Evolutionary conservation across 1,284 basidiomycete genomes (phyloP), one percentile per base, ranked within the genome.

Genomic region (Cryptococcus sp.): DNA sequence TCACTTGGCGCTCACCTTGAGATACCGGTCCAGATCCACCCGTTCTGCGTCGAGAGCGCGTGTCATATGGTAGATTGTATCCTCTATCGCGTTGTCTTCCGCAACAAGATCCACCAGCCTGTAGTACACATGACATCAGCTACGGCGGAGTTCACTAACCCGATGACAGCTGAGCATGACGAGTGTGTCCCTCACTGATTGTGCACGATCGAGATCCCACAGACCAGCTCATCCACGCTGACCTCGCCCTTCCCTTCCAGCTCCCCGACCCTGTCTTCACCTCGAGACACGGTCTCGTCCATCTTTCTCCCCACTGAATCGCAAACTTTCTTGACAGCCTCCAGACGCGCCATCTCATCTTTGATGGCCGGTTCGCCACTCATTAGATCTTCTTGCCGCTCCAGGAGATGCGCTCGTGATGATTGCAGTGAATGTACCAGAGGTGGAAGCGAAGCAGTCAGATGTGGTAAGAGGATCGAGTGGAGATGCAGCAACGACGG

Each of bases 31-130:
- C 59, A 96, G 84, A 81, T 97, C 93, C 64, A 96, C 88, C 56
- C 91, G 85, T 10, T 95, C 94, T 47, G 89, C 84, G 72, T 95
- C 95, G 64, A 99, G 82, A 3, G 93, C 95, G 57, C 94, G 86
- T 57, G 94, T 92, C 53, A 99, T 84, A 75, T 99, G 94, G 80
- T 98, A 99, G 60, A 98, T 89, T 25, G 95, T 95, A 78, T 99
- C 96, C 77, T 97, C 93, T 69, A 99, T 92, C 0, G 95, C 93
- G 69, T 94, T 93, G 77, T 99, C 96, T 76, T 99, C 96, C n/a
- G 96, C 93, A 7, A 97, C 88, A 22, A 99, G 83, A 74, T 96
- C 91, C 65, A 98, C 86, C 23, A 99, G 81, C 78, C 94, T 97
- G 73, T 20, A 47, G 11, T 23, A 23, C 23, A 13, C 17, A 22